Conservation (phyloP, 2,329 filamentous ascomycete genomes). For the Aspergillus pseudotamarii region DNA sequence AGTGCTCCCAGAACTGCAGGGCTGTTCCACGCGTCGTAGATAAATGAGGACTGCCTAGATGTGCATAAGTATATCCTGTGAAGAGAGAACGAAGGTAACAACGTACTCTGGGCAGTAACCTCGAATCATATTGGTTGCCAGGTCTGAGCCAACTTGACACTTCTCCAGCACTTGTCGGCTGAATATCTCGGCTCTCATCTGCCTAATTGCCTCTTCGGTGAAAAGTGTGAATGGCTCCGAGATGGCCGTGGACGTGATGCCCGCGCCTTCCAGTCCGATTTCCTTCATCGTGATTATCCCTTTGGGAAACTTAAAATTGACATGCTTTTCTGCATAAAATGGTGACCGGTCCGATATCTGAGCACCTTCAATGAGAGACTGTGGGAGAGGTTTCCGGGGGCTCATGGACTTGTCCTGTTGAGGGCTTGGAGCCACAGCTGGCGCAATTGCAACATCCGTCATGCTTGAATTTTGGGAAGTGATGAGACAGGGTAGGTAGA, state of each 20-base stretch:
- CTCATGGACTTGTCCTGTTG: not conserved
- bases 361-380: constrained; percentile 15
- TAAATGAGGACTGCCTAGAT: constrained; percentile 63
- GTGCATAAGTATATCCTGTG: not conserved
- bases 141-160: constrained; percentile 61
- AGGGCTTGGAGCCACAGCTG: not conserved
- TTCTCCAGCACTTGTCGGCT: constrained; percentile 57
- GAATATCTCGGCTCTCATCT: constrained; percentile 63
- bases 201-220: constrained; percentile 59
- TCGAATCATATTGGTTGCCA: constrained; percentile 52
- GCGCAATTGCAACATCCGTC: not conserved
- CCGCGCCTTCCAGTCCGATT: constrained; percentile 48
- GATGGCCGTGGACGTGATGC: constrained; percentile 63
- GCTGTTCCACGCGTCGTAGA: constrained; percentile 63
- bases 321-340: constrained; percentile 55
- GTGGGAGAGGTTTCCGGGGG: constrained; percentile 11
- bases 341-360: constrained; percentile 6
- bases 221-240: constrained; percentile 67
- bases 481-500: not conserved
- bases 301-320: constrained; percentile 53
- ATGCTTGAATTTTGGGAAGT: not conserved
- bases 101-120: constrained; percentile 56
- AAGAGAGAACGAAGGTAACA: not conserved
- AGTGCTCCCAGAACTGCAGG: constrained; percentile 53
- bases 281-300: constrained; percentile 64